Evolutionary conservation across 257 asterid genomes (phyloP).

Genomic region (Euphrasia confusa): DNA sequence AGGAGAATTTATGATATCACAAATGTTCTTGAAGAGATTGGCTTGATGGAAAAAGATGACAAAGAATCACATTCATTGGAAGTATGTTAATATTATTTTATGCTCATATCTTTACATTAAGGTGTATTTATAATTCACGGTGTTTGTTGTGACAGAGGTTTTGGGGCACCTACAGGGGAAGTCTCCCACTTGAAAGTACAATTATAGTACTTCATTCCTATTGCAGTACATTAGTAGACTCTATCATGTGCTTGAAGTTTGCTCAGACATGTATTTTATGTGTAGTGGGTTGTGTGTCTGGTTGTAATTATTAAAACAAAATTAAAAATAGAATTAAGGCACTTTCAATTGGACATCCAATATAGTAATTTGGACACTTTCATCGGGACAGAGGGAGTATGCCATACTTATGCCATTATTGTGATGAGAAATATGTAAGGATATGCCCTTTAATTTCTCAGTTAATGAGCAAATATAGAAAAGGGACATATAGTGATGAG

Average conservation of each 20-base stretch:
- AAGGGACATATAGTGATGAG: background rate
- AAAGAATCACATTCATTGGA: constrained; percentile 74
- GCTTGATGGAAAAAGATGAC: constrained; percentile 68
- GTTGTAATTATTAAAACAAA: too few relatives aligned
- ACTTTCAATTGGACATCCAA: too few relatives aligned
- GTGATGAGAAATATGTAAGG: too few relatives aligned
- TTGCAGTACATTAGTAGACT: background rate
- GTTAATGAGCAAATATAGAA: background rate
- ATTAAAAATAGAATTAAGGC: too few relatives aligned
- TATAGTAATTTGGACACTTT: too few relatives aligned
- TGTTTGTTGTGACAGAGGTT: constrained; percentile 44
- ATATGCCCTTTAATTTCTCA: background rate
- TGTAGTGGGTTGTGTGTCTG: too few relatives aligned
- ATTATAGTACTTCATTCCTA: constrained; percentile 6
- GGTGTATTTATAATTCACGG: constrained; percentile 26
- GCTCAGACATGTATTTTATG: background rate
- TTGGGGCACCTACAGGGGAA: constrained; percentile 31
- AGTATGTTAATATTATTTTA: constrained; percentile 33
- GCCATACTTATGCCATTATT: too few relatives aligned
- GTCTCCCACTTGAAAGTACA: constrained; percentile 53
- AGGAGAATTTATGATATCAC: constrained; percentile 89
- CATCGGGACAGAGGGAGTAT: too few relatives aligned
- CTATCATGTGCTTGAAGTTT: background rate
- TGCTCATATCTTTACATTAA: constrained; percentile 11
- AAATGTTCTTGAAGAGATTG: constrained; percentile 86